phyloP scores from a whole-genome alignment of 2,329 filamentous ascomycete genomes.

The Amauroascus niger region DNA sequence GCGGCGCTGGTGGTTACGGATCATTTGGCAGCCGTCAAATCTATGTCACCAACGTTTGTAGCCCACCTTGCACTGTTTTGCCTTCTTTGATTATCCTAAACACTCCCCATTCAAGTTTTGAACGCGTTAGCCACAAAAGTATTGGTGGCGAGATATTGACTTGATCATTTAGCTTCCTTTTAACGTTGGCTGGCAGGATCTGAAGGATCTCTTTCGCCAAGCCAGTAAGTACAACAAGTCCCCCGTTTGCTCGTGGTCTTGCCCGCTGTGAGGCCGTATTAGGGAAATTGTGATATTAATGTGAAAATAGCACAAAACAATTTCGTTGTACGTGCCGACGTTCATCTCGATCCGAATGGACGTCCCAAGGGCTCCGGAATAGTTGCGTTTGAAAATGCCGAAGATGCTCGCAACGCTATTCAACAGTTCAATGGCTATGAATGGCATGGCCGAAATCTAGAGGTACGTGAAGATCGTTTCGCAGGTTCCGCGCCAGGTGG shows the following conservation, averaged over 20 bases:
- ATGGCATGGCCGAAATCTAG: slow-evolving; percentile 87
- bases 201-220: slow-evolving; percentile 97
- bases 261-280: slow-evolving; percentile 1
- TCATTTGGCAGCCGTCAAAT: slow-evolving; percentile 71
- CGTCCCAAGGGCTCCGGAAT: slow-evolving; percentile 94
- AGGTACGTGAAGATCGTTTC: slow-evolving; percentile 93
- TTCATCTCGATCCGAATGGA: slow-evolving; percentile 83
- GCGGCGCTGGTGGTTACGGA: slow-evolving; percentile 43
- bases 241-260: slow-evolving; percentile 11
- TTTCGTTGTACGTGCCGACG: slow-evolving; percentile 84
- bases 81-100: too few relatives aligned
- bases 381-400: slow-evolving; percentile 87
- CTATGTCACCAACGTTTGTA: slow-evolving; percentile 95
- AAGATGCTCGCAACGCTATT: slow-evolving; percentile 92
- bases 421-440: slow-evolving; percentile 98
- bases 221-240: slow-evolving; percentile 59
- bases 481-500: slow-evolving; percentile 45
- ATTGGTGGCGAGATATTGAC: slow-evolving; percentile 28
- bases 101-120: not conserved
- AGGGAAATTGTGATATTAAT: slow-evolving; percentile 25
- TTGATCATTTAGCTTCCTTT: slow-evolving; percentile 67
- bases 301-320: slow-evolving; percentile 46
- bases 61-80: slow-evolving; percentile 23
- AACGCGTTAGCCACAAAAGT: slow-evolving; percentile 10
- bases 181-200: slow-evolving; percentile 95